Evolutionary conservation across 306 rosid species (phyloP).

Genomic region (Castanea sativa): DNA sequence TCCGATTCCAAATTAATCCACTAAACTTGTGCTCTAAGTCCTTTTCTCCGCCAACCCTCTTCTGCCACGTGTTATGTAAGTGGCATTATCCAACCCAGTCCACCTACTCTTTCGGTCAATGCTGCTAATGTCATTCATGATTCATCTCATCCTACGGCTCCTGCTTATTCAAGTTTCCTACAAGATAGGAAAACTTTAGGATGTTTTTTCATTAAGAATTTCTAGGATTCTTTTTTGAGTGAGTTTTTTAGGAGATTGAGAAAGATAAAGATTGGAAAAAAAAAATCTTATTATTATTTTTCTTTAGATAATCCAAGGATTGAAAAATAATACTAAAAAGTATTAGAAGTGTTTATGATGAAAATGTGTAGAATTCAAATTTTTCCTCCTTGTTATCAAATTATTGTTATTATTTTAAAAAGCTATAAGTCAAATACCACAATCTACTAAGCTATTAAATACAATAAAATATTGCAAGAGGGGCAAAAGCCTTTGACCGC

Average conservation of each 20-base stretch:
- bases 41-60: constrained; percentile 1
- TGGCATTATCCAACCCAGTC: background rate
- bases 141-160: constrained; percentile 23
- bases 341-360: too few species aligned
- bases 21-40: background rate
- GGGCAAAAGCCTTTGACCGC: too few species aligned
- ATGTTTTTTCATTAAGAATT: too few species aligned
- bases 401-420: too few species aligned
- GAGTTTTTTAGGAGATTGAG: background rate
- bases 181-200: constrained; percentile 7
- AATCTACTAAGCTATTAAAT: too few species aligned
- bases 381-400: too few species aligned
- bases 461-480: too few species aligned
- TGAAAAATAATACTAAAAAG: too few species aligned
- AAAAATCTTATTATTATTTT: background rate
- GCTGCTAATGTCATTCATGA: background rate
- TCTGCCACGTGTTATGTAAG: constrained; percentile 25
- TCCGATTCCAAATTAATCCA: background rate
- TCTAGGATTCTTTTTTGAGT: background rate
- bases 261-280: background rate
- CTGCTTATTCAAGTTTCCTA: background rate
- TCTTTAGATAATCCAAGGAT: too few species aligned
- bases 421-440: too few species aligned
- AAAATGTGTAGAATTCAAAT: too few species aligned
- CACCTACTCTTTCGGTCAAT: constrained; percentile 13